A percentile compares a stretch with the other conserved stretches of the same genome.
Evolutionary conservation across 2,329 filamentous ascomycete species (phyloP).

Genomic region (Fusarium xyrophilum): DNA sequence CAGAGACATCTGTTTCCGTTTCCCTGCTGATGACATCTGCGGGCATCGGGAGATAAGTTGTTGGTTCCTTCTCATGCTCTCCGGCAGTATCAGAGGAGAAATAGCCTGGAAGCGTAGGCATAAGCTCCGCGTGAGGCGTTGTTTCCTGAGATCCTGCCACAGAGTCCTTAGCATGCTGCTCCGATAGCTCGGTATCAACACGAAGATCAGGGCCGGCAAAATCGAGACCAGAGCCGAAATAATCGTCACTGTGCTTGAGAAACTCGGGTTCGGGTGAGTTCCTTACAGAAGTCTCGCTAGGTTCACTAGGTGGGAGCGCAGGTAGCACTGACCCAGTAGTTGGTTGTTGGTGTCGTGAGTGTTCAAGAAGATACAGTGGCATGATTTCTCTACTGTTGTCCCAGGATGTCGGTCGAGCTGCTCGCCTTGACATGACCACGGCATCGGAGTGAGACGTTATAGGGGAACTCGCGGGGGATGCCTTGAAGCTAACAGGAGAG

Average conservation of each 20-base stretch:
- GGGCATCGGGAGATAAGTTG: constrained; percentile 49
- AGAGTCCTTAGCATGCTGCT: constrained; percentile 50
- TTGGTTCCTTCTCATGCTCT: not conserved
- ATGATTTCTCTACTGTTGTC: constrained; percentile 74
- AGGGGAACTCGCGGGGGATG: constrained; percentile 50
- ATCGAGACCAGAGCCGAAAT: constrained; percentile 37
- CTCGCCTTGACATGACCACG: constrained; percentile 46
- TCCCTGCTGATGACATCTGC: constrained; percentile 53
- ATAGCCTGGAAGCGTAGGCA: constrained; percentile 41
- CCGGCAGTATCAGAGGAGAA: not conserved
- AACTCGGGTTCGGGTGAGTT: constrained; percentile 45
- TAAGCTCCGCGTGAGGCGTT: constrained; percentile 69
- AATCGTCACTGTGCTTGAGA: constrained; percentile 40
- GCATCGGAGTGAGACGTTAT: constrained; percentile 46
- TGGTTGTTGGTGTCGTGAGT: constrained; percentile 51
- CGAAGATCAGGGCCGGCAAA: constrained; percentile 43
- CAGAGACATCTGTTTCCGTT: constrained; percentile 52
- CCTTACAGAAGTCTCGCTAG: constrained; percentile 49
- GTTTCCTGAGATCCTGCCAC: constrained; percentile 68
- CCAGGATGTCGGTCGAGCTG: constrained; percentile 65
- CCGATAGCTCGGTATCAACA: constrained; percentile 50
- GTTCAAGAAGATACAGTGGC: constrained; percentile 83
- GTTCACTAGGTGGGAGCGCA: constrained; percentile 57
- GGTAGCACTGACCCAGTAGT: constrained; percentile 54
- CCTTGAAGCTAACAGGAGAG: constrained; percentile 50